phyloP scores from a whole-genome alignment of 2,329 filamentous ascomycete genomes.

The Fusarium aywerte region DNA sequence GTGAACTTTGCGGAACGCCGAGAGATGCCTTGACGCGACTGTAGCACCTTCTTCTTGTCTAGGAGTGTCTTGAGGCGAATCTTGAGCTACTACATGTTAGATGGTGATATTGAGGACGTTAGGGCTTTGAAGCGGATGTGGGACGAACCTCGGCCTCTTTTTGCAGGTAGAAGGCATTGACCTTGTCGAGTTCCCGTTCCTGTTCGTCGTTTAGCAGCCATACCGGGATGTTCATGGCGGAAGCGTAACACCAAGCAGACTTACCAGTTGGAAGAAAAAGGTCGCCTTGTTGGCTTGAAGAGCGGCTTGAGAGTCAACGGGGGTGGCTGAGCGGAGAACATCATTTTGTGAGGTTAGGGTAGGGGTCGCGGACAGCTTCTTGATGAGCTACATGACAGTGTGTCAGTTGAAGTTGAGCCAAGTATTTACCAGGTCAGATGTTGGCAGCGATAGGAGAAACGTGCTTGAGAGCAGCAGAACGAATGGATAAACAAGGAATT shows the following conservation, averaged over 20 bases:
- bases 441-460: slow-evolving; percentile 31
- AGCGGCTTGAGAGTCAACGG: slow-evolving; percentile 82
- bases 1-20: slow-evolving; percentile 94
- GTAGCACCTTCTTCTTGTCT: slow-evolving; percentile 93
- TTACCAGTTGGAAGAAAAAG: slow-evolving; percentile 96
- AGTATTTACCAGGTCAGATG: slow-evolving; percentile 30
- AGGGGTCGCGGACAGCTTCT: slow-evolving; percentile 93
- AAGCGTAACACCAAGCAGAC: slow-evolving; percentile 46
- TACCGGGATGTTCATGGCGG: slow-evolving; percentile 43
- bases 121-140: background rate
- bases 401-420: slow-evolving; percentile 39
- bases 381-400: slow-evolving; percentile 80
- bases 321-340: slow-evolving; percentile 57
- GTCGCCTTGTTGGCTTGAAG: slow-evolving; percentile 97
- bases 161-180: slow-evolving; percentile 97
- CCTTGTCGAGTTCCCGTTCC: slow-evolving; percentile 98
- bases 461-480: slow-evolving; percentile 30
- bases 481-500: slow-evolving; percentile 36
- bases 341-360: slow-evolving; percentile 82
- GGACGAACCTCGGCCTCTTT: slow-evolving; percentile 91
- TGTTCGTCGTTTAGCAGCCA: slow-evolving; percentile 60
- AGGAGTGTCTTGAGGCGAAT: slow-evolving; percentile 90
- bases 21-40: slow-evolving; percentile 82
- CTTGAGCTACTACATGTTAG: slow-evolving; percentile 74
- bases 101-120: background rate